These are phyloP conservation scores for Scytalidium sp. DNA, from an alignment of 2,329 filamentous ascomycete species.

Conservation along the genomic window DNA sequence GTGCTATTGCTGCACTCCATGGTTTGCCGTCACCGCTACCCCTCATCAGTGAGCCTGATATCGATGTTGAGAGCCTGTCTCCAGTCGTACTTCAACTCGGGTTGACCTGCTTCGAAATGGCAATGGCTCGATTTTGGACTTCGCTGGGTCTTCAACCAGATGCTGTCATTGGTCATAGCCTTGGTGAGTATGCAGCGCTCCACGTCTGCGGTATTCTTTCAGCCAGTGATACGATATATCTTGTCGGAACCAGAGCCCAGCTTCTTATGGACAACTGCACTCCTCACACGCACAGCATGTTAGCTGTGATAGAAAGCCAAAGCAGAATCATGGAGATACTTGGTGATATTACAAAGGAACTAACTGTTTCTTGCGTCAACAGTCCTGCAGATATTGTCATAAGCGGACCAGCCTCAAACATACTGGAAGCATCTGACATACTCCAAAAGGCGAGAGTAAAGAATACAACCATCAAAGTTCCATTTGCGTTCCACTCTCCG, in stretches of 20 bases:
- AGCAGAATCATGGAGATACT: constrained; percentile 41
- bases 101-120: constrained; percentile 49
- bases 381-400: constrained; percentile 71
- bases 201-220: constrained; percentile 67
- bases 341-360: constrained; percentile 44
- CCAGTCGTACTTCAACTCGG: constrained; percentile 51
- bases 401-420: constrained; percentile 50
- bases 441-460: constrained; percentile 52
- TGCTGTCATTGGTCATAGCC: constrained; percentile 56
- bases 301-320: constrained; percentile 44
- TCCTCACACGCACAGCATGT: constrained; percentile 64
- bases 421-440: constrained; percentile 45
- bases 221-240: constrained; percentile 65
- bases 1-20: constrained; percentile 17
- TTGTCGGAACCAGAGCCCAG: constrained; percentile 65
- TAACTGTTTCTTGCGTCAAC: constrained; percentile 65
- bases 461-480: constrained; percentile 56
- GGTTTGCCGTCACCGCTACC: constrained; percentile 26
- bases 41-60: constrained; percentile 39
- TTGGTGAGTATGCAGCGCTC: constrained; percentile 72
- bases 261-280: constrained; percentile 63
- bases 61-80: constrained; percentile 38
- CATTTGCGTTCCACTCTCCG: constrained; percentile 62
- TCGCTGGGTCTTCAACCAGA: constrained; percentile 52
- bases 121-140: constrained; percentile 49